phyloP scores from a whole-genome alignment of 2,329 filamentous ascomycete genomes.

The Didymella segeticola region DNA sequence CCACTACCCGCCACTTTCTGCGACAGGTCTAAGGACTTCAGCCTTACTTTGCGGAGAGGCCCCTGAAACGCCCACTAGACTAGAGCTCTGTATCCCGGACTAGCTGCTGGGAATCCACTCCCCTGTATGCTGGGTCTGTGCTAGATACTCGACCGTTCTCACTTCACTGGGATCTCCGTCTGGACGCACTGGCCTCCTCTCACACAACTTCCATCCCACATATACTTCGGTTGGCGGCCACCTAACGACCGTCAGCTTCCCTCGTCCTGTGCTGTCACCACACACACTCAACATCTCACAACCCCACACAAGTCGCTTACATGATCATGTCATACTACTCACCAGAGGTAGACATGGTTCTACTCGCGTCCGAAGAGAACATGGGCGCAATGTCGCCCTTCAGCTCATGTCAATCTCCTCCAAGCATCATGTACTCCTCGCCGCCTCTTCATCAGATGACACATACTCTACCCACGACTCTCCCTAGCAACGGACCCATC shows the following conservation, averaged over 20 bases:
- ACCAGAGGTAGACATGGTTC: conserved; percentile 46
- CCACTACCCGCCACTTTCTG: conserved; percentile 45
- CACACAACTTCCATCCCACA: conserved; percentile 37
- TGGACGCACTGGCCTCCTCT: conserved; percentile 39
- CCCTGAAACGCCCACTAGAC: conserved; percentile 38
- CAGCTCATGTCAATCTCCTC: conserved; percentile 47
- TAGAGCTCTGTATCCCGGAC: conserved; percentile 42
- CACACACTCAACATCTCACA: conserved; percentile 14
- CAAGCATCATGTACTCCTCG: conserved; percentile 49
- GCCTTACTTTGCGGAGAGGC: conserved; percentile 46
- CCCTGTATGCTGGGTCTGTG: conserved; percentile 38
- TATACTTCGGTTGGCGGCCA: conserved; percentile 30
- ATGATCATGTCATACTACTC: conserved; percentile 46
- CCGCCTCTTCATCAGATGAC: conserved; percentile 42
- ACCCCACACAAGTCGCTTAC: conserved; percentile 16
- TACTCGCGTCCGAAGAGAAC: conserved; percentile 44
- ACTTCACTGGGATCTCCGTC: conserved; percentile 34
- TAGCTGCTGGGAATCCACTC: conserved; percentile 36
- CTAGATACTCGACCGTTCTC: conserved; percentile 41
- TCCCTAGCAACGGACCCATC: conserved; percentile 34
- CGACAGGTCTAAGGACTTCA: conserved; percentile 37
- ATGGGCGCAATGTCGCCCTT: conserved; percentile 46
- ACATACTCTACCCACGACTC: conserved; percentile 32
- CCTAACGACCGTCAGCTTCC: conserved; percentile 21
- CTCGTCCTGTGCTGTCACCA: conserved; percentile 15